A percentile compares a stretch with the other conserved stretches of the same genome.
These are phyloP conservation scores for Parafenestella ontariensis DNA, from an alignment of 2,329 filamentous ascomycete species.

Conservation along the genomic window DNA sequence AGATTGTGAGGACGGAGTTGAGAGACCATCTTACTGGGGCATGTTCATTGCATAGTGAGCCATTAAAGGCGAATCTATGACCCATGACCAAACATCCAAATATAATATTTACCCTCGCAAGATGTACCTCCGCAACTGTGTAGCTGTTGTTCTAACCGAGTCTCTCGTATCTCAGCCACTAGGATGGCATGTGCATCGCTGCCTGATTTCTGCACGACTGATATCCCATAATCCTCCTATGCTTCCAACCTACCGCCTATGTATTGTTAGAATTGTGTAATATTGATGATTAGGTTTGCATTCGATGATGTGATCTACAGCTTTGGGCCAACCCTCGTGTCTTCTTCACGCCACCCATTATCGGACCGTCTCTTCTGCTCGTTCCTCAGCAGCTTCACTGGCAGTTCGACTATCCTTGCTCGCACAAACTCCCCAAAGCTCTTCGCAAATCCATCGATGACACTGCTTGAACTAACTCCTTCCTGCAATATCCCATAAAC, in stretches of 20 bases:
- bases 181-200: too few relatives aligned
- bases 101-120: too few relatives aligned
- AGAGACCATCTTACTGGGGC: constrained; percentile 1
- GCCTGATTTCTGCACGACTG: too few relatives aligned
- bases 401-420: constrained; percentile 27
- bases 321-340: background rate
- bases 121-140: too few relatives aligned
- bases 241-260: too few relatives aligned
- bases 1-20: constrained; percentile 3
- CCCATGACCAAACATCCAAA: too few relatives aligned
- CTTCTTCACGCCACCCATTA: background rate
- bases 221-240: too few relatives aligned
- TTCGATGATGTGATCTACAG: background rate
- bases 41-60: background rate
- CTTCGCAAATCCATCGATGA: constrained; percentile 54
- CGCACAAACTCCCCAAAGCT: constrained; percentile 5
- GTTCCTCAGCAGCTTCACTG: constrained; percentile 6
- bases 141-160: too few relatives aligned
- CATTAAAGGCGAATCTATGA: background rate
- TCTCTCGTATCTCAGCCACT: too few relatives aligned
- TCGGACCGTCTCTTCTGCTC: constrained; percentile 4
- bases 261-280: too few relatives aligned
- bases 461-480: constrained; percentile 37
- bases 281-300: too few relatives aligned
- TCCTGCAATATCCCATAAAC: constrained; percentile 55